Evolutionary conservation across 1,139 yeast genomes (phyloP), one percentile per base, ranked within the genome.

Genomic region (Debaryomyces fabryi): DNA sequence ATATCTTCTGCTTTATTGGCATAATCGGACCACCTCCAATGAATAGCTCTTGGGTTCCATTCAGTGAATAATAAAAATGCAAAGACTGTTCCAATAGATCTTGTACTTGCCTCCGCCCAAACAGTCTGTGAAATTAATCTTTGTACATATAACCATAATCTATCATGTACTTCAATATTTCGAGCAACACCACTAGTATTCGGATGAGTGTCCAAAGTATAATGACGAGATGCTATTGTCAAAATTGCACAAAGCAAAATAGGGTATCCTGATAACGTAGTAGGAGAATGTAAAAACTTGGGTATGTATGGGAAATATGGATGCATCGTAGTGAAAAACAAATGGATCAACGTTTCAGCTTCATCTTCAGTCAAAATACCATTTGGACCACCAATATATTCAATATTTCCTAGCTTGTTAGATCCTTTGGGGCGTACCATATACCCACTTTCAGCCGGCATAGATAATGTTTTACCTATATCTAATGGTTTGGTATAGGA

Each of bases 41-140:
- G 97, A 52, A 91, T 90, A 5, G 97, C 96, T 47, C 97, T 72
- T 1, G 97, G 97, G 58, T 90, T 90, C 97, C 97, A 91, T 64
- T 91, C 97, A 0, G 96, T 88, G 57, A 91, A 86, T n/a, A 92
- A 69, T 42, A 91, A 69, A 61, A 91, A 89, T 1, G 97, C 92
- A 57, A 87, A 78, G 6, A 90, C 85, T 0, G 97, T 90, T 0
- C 96, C 97, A 6, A 90, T 81, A 0, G 95, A 86, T 53, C 97
- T 72, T 4, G 96, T 87, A 51, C 91, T 84, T 0, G 96, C 96
- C 63, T 89, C 97, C 0, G 96, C 96, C 97, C 97, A 91, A 4
- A 90, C 93, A 0, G 96, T 86, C 63, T 86, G 90, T 2, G 96
- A 87, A 42, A 91, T 85, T 49, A 90, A 72, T 53, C 85, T 68